Conservation (phyloP, 331 rosid genomes). For the Rhamnella rubrinervis region DNA sequence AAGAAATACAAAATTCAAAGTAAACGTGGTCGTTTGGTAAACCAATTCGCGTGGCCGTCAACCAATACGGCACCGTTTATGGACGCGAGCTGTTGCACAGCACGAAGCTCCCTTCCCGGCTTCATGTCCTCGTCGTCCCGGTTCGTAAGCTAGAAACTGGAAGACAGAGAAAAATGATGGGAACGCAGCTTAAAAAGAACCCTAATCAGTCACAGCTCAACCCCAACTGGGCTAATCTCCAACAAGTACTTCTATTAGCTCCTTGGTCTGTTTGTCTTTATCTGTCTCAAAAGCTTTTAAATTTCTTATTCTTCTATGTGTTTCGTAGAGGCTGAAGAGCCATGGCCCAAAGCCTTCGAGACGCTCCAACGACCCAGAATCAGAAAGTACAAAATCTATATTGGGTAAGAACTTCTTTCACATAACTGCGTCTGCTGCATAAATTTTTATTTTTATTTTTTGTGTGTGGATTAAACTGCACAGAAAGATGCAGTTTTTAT, state of each 20-base stretch:
- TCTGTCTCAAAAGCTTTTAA: not conserved
- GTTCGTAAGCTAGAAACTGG: not conserved
- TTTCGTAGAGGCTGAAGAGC: slow-evolving; percentile 57
- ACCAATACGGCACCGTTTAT: too few species aligned
- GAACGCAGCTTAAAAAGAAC: slow-evolving; percentile 45
- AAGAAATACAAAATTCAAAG: too few species aligned
- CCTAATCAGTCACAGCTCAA: slow-evolving; percentile 46
- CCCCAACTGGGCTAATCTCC: slow-evolving; percentile 90
- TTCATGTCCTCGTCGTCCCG: not conserved
- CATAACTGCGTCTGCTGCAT: not conserved
- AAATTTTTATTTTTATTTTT: too few species aligned
- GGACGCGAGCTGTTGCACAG: too few species aligned
- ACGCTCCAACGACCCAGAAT: slow-evolving; percentile 25
- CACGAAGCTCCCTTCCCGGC: not conserved
- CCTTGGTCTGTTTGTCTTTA: not conserved
- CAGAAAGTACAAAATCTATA: slow-evolving; percentile 36
- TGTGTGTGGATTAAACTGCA: not conserved
- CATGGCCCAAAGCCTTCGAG: slow-evolving; percentile 44
- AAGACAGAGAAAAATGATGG: slow-evolving; percentile 24
- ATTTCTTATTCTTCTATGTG: not conserved
- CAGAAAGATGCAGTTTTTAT: not conserved
- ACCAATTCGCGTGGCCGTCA: too few species aligned
- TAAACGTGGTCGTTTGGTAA: too few species aligned
- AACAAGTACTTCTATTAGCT: slow-evolving; percentile 38
- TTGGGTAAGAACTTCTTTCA: slow-evolving; percentile 39